Conservation (phyloP, 441 rosid species). For the Omphalea diandra region DNA sequence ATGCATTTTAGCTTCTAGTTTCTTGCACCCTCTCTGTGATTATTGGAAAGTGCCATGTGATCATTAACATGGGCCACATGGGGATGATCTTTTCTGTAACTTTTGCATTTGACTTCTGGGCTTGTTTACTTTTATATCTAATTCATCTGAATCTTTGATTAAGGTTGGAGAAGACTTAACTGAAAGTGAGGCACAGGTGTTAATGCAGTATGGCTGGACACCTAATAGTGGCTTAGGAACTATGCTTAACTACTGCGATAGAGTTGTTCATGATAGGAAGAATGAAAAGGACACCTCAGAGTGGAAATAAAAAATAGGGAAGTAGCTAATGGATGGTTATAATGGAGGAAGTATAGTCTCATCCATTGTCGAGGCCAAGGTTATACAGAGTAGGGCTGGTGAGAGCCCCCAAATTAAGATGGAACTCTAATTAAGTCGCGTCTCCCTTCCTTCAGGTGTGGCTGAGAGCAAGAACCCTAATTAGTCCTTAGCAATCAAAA, state of each 20-base stretch:
- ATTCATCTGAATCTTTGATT: not conserved
- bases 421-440: constrained; percentile 21
- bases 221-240: constrained; percentile 83
- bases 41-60: not conserved
- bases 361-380: constrained; percentile 17
- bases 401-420: constrained; percentile 32
- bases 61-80: not conserved
- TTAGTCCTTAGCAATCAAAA: not conserved
- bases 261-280: constrained; percentile 83
- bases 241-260: constrained; percentile 78
- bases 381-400: not conserved
- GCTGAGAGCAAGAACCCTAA: not conserved
- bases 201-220: constrained; percentile 75
- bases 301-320: constrained; percentile 78
- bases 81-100: not conserved
- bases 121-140: not conserved
- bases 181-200: constrained; percentile 69
- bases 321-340: constrained; percentile 65
- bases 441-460: not conserved
- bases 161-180: constrained; percentile 88
- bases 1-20: not conserved
- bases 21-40: not conserved
- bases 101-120: not conserved
- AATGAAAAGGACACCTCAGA: constrained; percentile 61
- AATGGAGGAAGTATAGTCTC: constrained; percentile 64